Evolutionary conservation across 2,329 filamentous ascomycete species (phyloP), one percentile per base, ranked within the genome.

Genomic region (Cladophialophora immunda): DNA sequence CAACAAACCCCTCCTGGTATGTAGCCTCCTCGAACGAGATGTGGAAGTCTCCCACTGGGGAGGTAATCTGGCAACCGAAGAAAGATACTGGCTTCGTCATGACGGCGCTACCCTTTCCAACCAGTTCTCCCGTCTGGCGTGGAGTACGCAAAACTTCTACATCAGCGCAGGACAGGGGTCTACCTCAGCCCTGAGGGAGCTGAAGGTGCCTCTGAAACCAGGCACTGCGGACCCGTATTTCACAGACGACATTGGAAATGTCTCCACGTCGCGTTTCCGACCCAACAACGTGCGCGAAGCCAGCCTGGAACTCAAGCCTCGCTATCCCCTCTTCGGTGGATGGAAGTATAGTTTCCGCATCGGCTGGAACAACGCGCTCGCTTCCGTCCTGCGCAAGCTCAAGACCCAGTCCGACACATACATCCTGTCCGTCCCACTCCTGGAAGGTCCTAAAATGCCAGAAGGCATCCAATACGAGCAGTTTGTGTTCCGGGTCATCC

Each of bases 341-440:
- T 99, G 95, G 95, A 97, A 97, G 80, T 98, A 97, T 81, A 95
- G 92, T 71, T 99, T 98, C 84, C 92, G 91, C 66, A 89, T 98
- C 65, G 95, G 95, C 72, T 99, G 95, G 95, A 96, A 98, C 81
- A 90, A 92, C 60, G 89, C 97, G 72, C 85, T 96, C 30, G 88
- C 88, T 74, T 87, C 87, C 65, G 95, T 92, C 78, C 78, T 99
- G 71, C 89, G 92, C 74, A 84, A 83, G 73, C 75, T 83, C 27
- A 87, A 84, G 73, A 75, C 78, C 6, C 84, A 86, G 50, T 81
- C 84, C 54, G 88, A 92, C 67, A 86, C 88, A n/a, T 97, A 92
- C 75, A 86, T 97, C 9, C 85, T 99, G 67, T 96, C 92, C 76
- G 90, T 97, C 7, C 94, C 95, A 7, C 95, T 99, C 81, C 82